Evolutionary conservation across 177 flowering plant genomes (phyloP), one percentile per base, ranked within the genome.

Genomic region (Telopea speciosissima): DNA sequence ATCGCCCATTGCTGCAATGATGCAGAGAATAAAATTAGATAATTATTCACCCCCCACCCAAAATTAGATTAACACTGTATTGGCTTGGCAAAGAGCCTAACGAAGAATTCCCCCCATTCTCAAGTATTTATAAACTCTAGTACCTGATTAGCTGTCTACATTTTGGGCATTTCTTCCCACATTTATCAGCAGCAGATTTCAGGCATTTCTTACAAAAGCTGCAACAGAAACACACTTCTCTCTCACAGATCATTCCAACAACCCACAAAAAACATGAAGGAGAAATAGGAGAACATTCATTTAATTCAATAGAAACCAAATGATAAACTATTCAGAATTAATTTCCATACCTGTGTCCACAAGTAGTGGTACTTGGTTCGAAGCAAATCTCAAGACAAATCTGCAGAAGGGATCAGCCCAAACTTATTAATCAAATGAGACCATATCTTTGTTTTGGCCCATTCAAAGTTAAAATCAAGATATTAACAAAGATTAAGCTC

Each of bases 311-410:
- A 56, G 5, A 59, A 56, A 22, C 59, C 0, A 45, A 58, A 58
- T 16, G 24, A n/a, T 14, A 26, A 44, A 16, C 3, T 24, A 12
- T 12, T 10, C 16, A 36, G 8, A 64, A 17, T 58, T 10, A 24
- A 9, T 16, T n/a, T 49, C 24, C 12, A 19, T 81, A 90, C 97
- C 98, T 94, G 83, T 95, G 99, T n/a, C 99, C 99, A 83, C 99
- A 95, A 79, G 91, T 74, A 69, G 99, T 95, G 49, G 97, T 91
- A 74, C 97, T 92, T 0, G 99, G 97, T 77, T 94, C 97, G 72
- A 77, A 90, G 78, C 99, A 92, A 31, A 94, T 88, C 52, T 92
- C 97, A 85, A 92, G 79, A 73, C 99, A 95, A 61, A 95, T 89
- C 97, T 95, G 90, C 62, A 23, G 75, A 78, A 25, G 3, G 49